Evolutionary conservation across 2,329 filamentous ascomycete genomes (phyloP).

Genomic region (Pseudogymnoascus sp.): DNA sequence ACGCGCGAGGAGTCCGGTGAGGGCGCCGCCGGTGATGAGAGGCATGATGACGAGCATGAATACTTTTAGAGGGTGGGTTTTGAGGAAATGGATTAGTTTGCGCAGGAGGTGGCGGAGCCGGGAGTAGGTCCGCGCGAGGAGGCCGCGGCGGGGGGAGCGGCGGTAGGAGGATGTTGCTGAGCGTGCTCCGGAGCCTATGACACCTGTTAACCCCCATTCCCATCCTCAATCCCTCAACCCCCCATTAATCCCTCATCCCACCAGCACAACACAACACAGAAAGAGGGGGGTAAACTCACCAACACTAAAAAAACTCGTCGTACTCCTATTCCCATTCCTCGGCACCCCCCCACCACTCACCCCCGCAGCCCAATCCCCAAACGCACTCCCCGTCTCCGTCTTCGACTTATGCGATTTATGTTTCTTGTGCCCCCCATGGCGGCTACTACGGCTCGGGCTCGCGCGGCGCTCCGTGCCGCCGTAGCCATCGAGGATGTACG

Average conservation of each 20-base stretch:
- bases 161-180: slow-evolving; percentile 64
- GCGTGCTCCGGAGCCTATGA: background rate
- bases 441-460: background rate
- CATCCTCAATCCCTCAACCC: background rate
- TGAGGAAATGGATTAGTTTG: slow-evolving; percentile 73
- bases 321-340: background rate
- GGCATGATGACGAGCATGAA: slow-evolving; percentile 84
- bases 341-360: background rate
- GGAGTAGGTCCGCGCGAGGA: slow-evolving; percentile 64
- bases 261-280: background rate
- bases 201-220: background rate
- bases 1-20: slow-evolving; percentile 67
- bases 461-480: slow-evolving; percentile 19
- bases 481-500: slow-evolving; percentile 19
- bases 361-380: background rate
- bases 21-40: slow-evolving; percentile 72
- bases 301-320: background rate
- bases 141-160: slow-evolving; percentile 72
- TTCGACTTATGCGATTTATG: background rate
- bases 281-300: background rate
- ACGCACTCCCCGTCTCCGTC: background rate
- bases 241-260: background rate
- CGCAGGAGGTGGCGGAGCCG: slow-evolving; percentile 72
- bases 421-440: background rate
- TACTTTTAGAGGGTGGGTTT: slow-evolving; percentile 77